Base-by-base conservation (phyloP, 2,329 filamentous ascomycete species). In the Amphichorda felina region DNA sequence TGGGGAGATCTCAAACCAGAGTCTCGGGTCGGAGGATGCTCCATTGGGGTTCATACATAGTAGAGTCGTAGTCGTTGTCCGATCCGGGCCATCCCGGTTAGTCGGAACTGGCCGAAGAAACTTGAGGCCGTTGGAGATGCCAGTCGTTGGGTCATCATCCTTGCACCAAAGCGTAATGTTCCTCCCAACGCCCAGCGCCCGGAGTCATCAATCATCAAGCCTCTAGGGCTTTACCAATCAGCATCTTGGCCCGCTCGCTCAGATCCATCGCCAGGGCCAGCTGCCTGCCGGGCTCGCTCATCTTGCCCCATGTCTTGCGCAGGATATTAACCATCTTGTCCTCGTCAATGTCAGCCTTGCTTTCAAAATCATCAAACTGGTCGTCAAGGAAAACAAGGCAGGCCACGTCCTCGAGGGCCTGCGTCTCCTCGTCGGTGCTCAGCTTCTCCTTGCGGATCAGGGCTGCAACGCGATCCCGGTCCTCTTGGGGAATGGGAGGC, bases 321-420 rank as follows among this genome's bases (percentile, higher is more conserved):
- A 86, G 51, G 43, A 86, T 84, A 14, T 59, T 61, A 15, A 89
- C 53, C 40, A 86, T 75, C 67, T 91, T 93, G 34, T 76, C 79
- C 59, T 89, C 82, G 49, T 86, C 81, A 13, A 68, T 53, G 36
- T 78, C 69, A 19, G 72, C 68, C 51, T 70, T 66, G 45, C 55
- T 67, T 63, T 85, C 80, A 57, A 91, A 94, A 34, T 71, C 73
- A 48, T 88, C 85, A 43, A 93, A 82, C 51, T 91, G 82, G 52
- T 89, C 84, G 52, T 91, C 85, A 44, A 94, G 59, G 53, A 94
- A 94, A 19, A 93, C 85, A 37, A 94, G 60, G 51, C 85, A 93
- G 3, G 86, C 86, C 31, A 86, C 82, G 59, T 93, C 86, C 61
- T 93, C 86, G 41, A 94, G 64, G 6, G 74, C 68, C 63, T 89